Conservation (phyloP, 1,139 yeast genomes). For the Hyphopichia fennica region DNA sequence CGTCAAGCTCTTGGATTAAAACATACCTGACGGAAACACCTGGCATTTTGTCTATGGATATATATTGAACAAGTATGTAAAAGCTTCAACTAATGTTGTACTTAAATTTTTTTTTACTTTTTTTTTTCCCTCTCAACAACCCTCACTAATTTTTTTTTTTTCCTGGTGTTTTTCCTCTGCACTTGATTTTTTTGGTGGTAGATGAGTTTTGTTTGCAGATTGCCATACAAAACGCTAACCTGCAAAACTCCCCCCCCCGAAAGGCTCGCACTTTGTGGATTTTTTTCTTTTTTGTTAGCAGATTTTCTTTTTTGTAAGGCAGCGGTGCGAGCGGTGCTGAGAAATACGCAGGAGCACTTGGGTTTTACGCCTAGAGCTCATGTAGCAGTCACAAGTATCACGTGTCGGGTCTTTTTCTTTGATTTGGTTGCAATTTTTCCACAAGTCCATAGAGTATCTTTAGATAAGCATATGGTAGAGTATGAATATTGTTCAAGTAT, state of each 20-base stretch:
- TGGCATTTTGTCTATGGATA: slow-evolving; percentile 59
- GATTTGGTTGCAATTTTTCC: not conserved
- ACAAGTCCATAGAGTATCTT: too few relatives aligned
- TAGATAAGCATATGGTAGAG: too few relatives aligned
- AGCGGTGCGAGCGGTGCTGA: not conserved
- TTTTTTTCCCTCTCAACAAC: slow-evolving; percentile 2
- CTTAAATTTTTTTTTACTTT: slow-evolving; percentile 12
- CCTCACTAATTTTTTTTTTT: slow-evolving; percentile 29
- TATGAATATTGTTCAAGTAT: too few relatives aligned
- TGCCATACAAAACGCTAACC: not conserved
- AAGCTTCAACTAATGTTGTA: slow-evolving; percentile 9
- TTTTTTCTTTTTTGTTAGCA: too few relatives aligned
- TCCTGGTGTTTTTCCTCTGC: not conserved
- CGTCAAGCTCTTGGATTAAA: slow-evolving; percentile 5
- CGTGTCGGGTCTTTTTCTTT: slow-evolving; percentile 12
- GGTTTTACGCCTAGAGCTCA: slow-evolving; percentile 1
- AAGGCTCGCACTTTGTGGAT: too few relatives aligned
- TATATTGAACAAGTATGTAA: slow-evolving; percentile 8
- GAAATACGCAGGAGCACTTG: not conserved
- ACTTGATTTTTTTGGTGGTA: not conserved
- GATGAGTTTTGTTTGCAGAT: not conserved
- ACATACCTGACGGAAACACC: slow-evolving; percentile 99
- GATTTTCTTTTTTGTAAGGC: too few relatives aligned
- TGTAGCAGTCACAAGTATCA: slow-evolving; percentile 26
- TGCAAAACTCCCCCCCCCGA: too few relatives aligned